Percentiles rank a stretch among this genome's conserved stretches.
These are phyloP conservation scores for Mycena metata DNA, from an alignment of 768 basidiomycete species.

Conservation along the genomic window DNA sequence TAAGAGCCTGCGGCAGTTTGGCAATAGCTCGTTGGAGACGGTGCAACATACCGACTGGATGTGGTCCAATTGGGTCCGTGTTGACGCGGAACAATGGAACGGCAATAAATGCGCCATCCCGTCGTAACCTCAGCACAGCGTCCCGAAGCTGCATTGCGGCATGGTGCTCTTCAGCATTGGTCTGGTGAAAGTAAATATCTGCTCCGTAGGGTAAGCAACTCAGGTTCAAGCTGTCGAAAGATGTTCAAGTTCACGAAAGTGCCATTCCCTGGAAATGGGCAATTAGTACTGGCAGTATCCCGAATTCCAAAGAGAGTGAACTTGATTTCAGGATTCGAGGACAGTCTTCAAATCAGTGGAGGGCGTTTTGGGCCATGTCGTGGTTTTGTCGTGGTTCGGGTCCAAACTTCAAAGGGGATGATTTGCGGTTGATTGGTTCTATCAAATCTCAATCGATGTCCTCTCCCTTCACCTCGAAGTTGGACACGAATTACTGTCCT, in stretches of 20 bases:
- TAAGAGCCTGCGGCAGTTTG: conserved; percentile 70
- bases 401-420: background rate
- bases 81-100: conserved; percentile 83
- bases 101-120: conserved; percentile 84
- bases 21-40: background rate
- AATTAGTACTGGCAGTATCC: background rate
- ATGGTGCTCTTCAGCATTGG: conserved; percentile 71
- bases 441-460: background rate
- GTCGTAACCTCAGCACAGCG: conserved; percentile 76
- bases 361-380: conserved; percentile 41
- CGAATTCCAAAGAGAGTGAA: conserved; percentile 42
- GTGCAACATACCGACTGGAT: conserved; percentile 73
- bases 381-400: conserved; percentile 14
- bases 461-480: conserved; percentile 13
- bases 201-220: conserved; percentile 2
- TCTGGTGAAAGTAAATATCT: conserved; percentile 88
- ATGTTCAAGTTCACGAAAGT: conserved; percentile 66
- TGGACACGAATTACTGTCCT: conserved; percentile 24
- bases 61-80: conserved; percentile 76
- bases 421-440: conserved; percentile 1
- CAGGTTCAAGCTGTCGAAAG: background rate
- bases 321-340: conserved; percentile 74
- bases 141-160: conserved; percentile 79
- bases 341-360: conserved; percentile 69
- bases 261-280: conserved; percentile 72